Conservation (phyloP, 331 rosid genomes). For the Arachis monticola region DNA sequence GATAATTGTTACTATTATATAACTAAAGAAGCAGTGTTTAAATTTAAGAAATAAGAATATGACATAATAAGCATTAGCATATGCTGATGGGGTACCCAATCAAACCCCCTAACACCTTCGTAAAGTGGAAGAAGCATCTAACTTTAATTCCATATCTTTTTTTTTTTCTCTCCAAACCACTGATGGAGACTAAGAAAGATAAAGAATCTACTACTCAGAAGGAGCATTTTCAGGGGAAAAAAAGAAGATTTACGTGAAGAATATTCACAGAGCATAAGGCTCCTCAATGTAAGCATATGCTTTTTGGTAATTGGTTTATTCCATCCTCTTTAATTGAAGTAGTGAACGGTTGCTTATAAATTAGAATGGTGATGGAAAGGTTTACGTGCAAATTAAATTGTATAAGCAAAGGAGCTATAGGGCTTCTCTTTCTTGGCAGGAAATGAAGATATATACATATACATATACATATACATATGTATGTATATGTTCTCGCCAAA, state of each 20-base stretch:
- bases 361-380: background rate
- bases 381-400: too few relatives aligned
- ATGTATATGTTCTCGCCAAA: constrained; percentile 39
- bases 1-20: background rate
- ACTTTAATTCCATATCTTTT: constrained; percentile 35
- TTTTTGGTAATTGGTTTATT: constrained; percentile 38
- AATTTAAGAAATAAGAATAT: constrained; percentile 31
- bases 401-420: constrained; percentile 47
- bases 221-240: background rate
- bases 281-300: constrained; percentile 48
- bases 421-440: constrained; percentile 54
- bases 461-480: too few relatives aligned
- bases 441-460: background rate
- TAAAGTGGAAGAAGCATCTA: constrained; percentile 45
- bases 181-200: constrained; percentile 3
- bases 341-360: constrained; percentile 24
- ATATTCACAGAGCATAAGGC: constrained; percentile 46
- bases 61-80: constrained; percentile 32
- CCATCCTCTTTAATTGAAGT: constrained; percentile 27
- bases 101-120: constrained; percentile 20
- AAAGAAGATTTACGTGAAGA: background rate
- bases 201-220: constrained; percentile 24
- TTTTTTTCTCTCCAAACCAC: background rate
- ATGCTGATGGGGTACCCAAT: constrained; percentile 31
- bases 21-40: background rate